Evolutionary conservation across 257 asterid species (phyloP).

Genomic region (Hygrophila difformis): DNA sequence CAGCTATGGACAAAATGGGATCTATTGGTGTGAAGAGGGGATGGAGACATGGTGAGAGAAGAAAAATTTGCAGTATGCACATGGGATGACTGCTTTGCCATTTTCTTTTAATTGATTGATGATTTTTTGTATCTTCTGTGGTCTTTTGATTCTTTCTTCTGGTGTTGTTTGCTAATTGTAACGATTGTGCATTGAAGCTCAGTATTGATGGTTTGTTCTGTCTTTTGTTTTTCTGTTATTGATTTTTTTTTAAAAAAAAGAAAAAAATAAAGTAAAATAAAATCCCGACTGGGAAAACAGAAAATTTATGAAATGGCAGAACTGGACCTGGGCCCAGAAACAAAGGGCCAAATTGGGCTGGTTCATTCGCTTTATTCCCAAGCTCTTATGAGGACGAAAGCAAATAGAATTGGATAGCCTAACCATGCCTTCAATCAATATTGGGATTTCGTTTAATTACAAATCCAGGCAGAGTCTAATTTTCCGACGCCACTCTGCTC

Average conservation of each 20-base stretch:
- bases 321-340: too few relatives aligned
- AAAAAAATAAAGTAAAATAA: too few relatives aligned
- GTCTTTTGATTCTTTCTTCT: conserved; percentile 20
- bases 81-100: conserved; percentile 17
- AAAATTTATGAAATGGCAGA: too few relatives aligned
- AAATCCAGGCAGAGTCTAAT: conserved; percentile 14
- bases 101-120: too few relatives aligned
- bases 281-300: too few relatives aligned
- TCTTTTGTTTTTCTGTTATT: too few relatives aligned
- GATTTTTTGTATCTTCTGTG: not conserved
- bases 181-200: too few relatives aligned
- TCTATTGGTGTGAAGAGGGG: conserved; percentile 87
- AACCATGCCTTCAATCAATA: conserved; percentile 11
- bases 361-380: not conserved
- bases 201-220: too few relatives aligned
- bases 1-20: conserved; percentile 93
- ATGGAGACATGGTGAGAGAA: conserved; percentile 63
- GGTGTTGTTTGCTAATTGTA: conserved; percentile 5
- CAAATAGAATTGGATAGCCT: not conserved
- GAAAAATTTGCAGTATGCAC: conserved; percentile 61
- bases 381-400: not conserved
- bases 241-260: too few relatives aligned
- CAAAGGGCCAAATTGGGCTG: too few relatives aligned
- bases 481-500: conserved; percentile 15
- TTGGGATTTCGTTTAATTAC: conserved; percentile 13